Evolutionary conservation across 169 alveolate genomes (phyloP), one percentile per base, ranked within the genome.

Genomic region (Theileria sp.): DNA sequence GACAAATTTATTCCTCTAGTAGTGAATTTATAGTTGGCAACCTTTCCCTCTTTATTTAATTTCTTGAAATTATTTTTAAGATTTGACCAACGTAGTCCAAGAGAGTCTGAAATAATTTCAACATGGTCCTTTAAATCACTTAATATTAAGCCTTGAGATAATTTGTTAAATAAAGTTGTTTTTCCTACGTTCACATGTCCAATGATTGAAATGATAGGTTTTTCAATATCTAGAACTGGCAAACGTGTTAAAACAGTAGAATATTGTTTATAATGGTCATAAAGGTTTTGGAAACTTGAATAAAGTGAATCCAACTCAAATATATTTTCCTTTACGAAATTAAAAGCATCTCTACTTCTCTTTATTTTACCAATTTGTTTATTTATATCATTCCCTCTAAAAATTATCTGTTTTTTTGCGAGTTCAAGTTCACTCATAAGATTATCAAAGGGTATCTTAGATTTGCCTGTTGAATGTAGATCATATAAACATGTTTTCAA

Each of bases 181-280:
- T 85, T 85, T 19, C 91, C 91, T 3, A 79, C 75, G 60, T 85
- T 85, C 15, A 73, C 85, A 51, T 79, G 77, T n/a, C 91, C 91
- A 23, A 85, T 62, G 30, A 85, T 25, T 7, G 91, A 77, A 30
- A 85, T 67, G 6, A 79, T 79, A 12, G 87, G 87, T 56, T 79
- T 77, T 10, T 44, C 50, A 36, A 56, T 79, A 68, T 79, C 77
- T 6, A 85, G 3, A 21, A 79, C 61, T 12, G 91, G 91, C 28
- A 85, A 62, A 21, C 71, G 73, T 54, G 78, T 25, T 21, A 85
- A 56, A 17, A 66, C 54, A 19, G 73, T 51, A 13, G 74, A 65
- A 66, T 71, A 79, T 65, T 68, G 32, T 54, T 78, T 75, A 25
- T 85, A 85, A 4, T 69, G 28, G 38, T 77, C 76, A 34, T 72